Percentiles rank a stretch among this genome's conserved stretches.
Evolutionary conservation across 179 eudicot species (phyloP).

Genomic region (Sideroxylon spinosum): DNA sequence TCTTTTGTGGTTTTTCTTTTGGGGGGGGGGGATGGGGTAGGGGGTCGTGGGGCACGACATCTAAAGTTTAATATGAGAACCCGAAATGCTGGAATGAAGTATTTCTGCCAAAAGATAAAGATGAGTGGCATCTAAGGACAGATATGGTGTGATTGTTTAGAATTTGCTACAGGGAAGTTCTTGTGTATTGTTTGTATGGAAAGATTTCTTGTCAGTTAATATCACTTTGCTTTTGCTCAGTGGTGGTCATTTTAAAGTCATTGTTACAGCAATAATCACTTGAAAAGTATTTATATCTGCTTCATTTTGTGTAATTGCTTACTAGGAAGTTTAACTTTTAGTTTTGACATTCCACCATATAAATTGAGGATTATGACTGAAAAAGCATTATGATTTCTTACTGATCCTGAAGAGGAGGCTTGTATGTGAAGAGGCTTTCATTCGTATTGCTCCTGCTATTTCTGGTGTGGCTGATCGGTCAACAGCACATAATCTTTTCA

Average conservation of each 20-base stretch:
- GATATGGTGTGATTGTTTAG: background rate
- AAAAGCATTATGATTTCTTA: constrained; percentile 17
- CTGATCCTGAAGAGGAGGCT: constrained; percentile 50
- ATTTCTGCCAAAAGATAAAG: background rate
- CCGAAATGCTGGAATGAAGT: background rate
- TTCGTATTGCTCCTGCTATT: constrained; percentile 86
- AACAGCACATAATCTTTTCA: constrained; percentile 81
- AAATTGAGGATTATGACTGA: background rate
- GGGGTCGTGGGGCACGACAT: no score
- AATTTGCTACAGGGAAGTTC: background rate
- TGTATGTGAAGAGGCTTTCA: constrained; percentile 75
- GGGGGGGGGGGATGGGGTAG: background rate
- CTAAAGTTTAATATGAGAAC: background rate
- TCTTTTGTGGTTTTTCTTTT: background rate
- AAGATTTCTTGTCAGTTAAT: background rate
- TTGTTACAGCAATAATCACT: background rate
- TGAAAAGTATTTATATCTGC: background rate
- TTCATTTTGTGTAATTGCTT: background rate
- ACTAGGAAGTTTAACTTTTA: constrained; percentile 3
- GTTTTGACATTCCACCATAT: background rate
- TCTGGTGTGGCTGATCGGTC: constrained; percentile 86
- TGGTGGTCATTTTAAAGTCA: background rate
- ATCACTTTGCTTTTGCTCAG: background rate
- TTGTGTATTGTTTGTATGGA: background rate
- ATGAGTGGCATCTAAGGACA: background rate